phyloP scores from a whole-genome alignment of 495 filamentous ascomycete species.

The Penicillium psychrofluorescens region DNA sequence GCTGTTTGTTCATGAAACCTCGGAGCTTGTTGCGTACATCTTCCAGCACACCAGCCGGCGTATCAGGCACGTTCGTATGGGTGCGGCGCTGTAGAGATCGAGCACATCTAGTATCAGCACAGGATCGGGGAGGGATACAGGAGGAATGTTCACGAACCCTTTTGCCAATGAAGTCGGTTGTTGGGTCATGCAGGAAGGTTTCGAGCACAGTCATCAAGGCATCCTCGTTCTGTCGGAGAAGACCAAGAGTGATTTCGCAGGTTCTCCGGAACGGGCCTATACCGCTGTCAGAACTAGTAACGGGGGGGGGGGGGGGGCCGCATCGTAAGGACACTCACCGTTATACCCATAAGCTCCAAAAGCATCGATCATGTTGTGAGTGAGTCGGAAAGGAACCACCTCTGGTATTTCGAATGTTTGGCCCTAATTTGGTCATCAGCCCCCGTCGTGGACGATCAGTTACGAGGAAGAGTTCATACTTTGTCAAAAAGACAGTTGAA shows the following conservation, averaged over 20 bases:
- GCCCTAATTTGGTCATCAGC: constrained; percentile 40
- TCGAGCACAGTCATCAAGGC: constrained; percentile 95
- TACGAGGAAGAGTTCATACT: constrained; percentile 12
- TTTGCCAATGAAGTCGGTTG: constrained; percentile 79
- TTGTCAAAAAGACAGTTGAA: constrained; percentile 99
- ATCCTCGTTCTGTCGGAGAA: constrained; percentile 87
- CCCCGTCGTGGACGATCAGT: too few relatives aligned
- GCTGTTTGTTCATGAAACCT: constrained; percentile 76
- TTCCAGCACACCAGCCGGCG: constrained; percentile 84
- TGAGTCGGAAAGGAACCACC: constrained; percentile 93
- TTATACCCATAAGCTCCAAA: constrained; percentile 93
- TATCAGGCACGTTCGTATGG: constrained; percentile 62
- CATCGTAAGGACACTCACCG: constrained; percentile 18
- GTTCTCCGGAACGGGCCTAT: constrained; percentile 80
- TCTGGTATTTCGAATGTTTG: constrained; percentile 93
- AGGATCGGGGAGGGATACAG: background rate
- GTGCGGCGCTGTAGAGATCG: constrained; percentile 42
- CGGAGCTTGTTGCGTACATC: constrained; percentile 79
- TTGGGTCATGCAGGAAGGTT: constrained; percentile 94
- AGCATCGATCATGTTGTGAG: constrained; percentile 95
- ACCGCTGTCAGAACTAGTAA: constrained; percentile 3
- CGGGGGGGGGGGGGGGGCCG: too few relatives aligned
- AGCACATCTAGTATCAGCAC: background rate
- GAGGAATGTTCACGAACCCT: constrained; percentile 38
- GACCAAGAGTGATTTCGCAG: constrained; percentile 75